A percentile compares a stretch with the other conserved stretches of the same genome.
Conservation (phyloP, 2,329 filamentous ascomycete species). For the Eutypa lata region DNA sequence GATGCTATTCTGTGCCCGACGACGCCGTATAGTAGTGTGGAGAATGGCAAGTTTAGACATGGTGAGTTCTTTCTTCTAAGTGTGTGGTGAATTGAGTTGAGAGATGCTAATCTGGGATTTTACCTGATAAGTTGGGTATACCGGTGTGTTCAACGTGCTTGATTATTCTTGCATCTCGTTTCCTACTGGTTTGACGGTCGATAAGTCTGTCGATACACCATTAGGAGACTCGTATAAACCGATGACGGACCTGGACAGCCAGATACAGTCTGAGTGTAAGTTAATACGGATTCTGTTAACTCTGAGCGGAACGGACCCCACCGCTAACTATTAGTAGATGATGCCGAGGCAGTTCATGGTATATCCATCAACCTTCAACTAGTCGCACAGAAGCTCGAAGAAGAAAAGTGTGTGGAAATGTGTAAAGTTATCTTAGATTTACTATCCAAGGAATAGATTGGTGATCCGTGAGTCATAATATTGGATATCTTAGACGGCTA, state of each 20-base stretch:
- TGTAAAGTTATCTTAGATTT: conserved; percentile 23
- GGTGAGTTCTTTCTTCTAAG: conserved; percentile 27
- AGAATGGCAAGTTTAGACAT: conserved; percentile 41
- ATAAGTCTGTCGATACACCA: conserved; percentile 35
- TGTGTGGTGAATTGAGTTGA: background rate
- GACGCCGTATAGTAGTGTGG: conserved; percentile 40
- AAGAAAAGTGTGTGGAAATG: conserved; percentile 31
- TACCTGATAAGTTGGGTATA: conserved; percentile 44
- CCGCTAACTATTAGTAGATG: conserved; percentile 26
- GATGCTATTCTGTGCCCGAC: conserved; percentile 63
- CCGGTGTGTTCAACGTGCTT: conserved; percentile 47
- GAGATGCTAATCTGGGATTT: conserved; percentile 2
- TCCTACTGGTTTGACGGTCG: conserved; percentile 38
- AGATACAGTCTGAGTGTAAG: conserved; percentile 42
- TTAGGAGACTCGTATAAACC: conserved; percentile 28
- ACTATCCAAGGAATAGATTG: conserved; percentile 13
- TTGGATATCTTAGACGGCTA: too few relatives aligned
- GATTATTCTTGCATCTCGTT: conserved; percentile 48
- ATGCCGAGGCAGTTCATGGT: conserved; percentile 36
- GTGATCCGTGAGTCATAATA: too few relatives aligned
- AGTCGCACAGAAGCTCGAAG: conserved; percentile 32
- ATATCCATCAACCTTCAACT: conserved; percentile 42
- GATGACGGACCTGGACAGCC: conserved; percentile 34
- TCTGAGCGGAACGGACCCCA: too few relatives aligned
- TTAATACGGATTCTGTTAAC: conserved; percentile 5